These are phyloP conservation scores for Tetrapyrgos nigripes DNA, from an alignment of 1,284 basidiomycete species.

Conservation along the genomic window DNA sequence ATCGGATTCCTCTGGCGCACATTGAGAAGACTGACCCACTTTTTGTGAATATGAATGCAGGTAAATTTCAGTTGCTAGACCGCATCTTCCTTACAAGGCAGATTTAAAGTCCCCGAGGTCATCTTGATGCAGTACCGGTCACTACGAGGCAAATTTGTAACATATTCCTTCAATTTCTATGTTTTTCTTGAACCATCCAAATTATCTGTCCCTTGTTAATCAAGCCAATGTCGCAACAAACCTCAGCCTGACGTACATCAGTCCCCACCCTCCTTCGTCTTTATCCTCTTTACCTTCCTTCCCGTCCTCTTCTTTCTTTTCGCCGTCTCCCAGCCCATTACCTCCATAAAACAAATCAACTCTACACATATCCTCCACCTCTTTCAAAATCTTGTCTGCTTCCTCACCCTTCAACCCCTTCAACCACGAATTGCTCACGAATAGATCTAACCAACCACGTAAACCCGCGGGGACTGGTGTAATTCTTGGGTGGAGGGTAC, in stretches of 20 bases:
- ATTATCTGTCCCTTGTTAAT: too few species aligned
- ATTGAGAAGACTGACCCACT: too few species aligned
- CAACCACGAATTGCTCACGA: slow-evolving; percentile 66
- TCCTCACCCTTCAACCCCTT: slow-evolving; percentile 56
- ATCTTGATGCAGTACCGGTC: too few species aligned
- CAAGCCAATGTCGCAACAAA: slow-evolving; percentile 47
- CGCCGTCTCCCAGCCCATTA: too few species aligned
- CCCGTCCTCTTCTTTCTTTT: slow-evolving; percentile 5
- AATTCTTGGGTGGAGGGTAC: slow-evolving; percentile 70
- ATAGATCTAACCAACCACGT: slow-evolving; percentile 74
- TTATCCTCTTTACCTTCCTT: slow-evolving; percentile 68
- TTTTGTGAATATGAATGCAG: too few species aligned
- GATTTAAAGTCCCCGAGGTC: too few species aligned
- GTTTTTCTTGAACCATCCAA: too few species aligned
- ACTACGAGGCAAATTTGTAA: too few species aligned
- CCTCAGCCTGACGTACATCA: slow-evolving; percentile 77
- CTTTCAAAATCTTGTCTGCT: slow-evolving; percentile 58
- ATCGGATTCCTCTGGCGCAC: too few species aligned
- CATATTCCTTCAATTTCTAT: too few species aligned
- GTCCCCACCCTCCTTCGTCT: slow-evolving; percentile 63
- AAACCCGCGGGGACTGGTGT: slow-evolving; percentile 72
- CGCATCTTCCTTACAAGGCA: too few species aligned
- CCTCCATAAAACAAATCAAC: slow-evolving; percentile 64
- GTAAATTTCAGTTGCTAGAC: too few species aligned
- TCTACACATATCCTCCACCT: slow-evolving; percentile 64